phyloP scores from a whole-genome alignment of 768 basidiomycete genomes.

The Termitomyces sp. region DNA sequence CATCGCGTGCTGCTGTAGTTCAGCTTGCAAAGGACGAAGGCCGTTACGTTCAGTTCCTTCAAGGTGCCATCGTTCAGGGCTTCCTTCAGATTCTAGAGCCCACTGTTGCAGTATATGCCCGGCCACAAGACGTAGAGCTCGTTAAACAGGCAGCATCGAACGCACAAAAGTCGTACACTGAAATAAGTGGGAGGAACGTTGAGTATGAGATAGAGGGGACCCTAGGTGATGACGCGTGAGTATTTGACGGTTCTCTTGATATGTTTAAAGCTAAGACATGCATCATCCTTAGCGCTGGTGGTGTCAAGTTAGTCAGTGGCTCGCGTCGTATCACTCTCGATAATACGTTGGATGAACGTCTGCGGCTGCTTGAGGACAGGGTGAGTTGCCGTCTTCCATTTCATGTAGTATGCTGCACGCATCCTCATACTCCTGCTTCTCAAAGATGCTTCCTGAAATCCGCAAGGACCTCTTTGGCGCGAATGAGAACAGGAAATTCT shows the following conservation, averaged over 20 bases:
- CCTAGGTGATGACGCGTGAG: conserved; percentile 63
- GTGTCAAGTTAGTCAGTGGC: conserved; percentile 70
- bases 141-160: conserved; percentile 57
- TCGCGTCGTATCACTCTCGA: conserved; percentile 80
- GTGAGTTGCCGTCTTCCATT: conserved; percentile 37
- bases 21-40: conserved; percentile 57
- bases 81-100: conserved; percentile 80
- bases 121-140: conserved; percentile 58
- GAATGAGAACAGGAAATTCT: conserved; percentile 92
- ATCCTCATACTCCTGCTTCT: neutral
- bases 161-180: conserved; percentile 64
- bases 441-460: conserved; percentile 97
- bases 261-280: neutral
- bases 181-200: conserved; percentile 69
- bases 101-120: conserved; percentile 55
- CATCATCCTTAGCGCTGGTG: conserved; percentile 65
- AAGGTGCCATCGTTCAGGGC: conserved; percentile 81
- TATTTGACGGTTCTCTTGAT: conserved; percentile 17
- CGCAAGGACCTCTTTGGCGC: conserved; percentile 81
- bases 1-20: conserved; percentile 58
- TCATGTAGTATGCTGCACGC: neutral
- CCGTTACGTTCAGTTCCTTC: conserved; percentile 76
- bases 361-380: conserved; percentile 84
- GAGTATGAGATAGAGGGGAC: conserved; percentile 53
- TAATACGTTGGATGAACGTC: conserved; percentile 90